Conservation (phyloP, 495 filamentous ascomycete species). For the Penicillium canariense region DNA sequence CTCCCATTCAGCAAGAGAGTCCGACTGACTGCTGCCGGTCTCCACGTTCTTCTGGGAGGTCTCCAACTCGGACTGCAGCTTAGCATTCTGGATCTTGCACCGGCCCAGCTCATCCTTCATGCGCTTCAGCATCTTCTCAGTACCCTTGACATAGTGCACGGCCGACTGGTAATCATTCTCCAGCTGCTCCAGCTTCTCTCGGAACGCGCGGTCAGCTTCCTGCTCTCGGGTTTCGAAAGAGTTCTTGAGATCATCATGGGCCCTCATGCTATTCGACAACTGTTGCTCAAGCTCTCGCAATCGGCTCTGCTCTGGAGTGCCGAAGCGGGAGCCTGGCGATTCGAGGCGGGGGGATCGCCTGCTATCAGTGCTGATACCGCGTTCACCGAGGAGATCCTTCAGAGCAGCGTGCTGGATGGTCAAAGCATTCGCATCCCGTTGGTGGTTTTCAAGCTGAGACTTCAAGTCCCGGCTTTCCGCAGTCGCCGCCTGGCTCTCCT, state of each 20-base stretch:
- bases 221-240: constrained; percentile 74
- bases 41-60: constrained; percentile 45
- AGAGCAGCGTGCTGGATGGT: constrained; percentile 87
- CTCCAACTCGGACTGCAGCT: constrained; percentile 75
- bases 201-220: constrained; percentile 79
- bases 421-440: constrained; percentile 85
- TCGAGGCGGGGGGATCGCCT: constrained; percentile 58
- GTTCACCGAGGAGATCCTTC: constrained; percentile 86
- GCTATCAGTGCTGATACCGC: constrained; percentile 66
- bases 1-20: constrained; percentile 68
- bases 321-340: constrained; percentile 70
- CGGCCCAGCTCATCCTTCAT: constrained; percentile 95
- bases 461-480: constrained; percentile 75
- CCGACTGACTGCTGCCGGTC: constrained; percentile 29
- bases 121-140: constrained; percentile 97
- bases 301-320: constrained; percentile 77
- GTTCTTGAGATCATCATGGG: constrained; percentile 79
- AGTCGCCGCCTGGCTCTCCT: constrained; percentile 73
- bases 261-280: constrained; percentile 70
- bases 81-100: constrained; percentile 82
- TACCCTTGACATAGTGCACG: constrained; percentile 98
- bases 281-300: constrained; percentile 88
- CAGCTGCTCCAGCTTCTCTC: constrained; percentile 87
- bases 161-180: constrained; percentile 98
- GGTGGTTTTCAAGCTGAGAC: constrained; percentile 73